Percentiles rank a stretch among this genome's conserved stretches.
phyloP scores from a whole-genome alignment of 176 grass and related monocot species.

The Echinochloa phyllopogon region DNA sequence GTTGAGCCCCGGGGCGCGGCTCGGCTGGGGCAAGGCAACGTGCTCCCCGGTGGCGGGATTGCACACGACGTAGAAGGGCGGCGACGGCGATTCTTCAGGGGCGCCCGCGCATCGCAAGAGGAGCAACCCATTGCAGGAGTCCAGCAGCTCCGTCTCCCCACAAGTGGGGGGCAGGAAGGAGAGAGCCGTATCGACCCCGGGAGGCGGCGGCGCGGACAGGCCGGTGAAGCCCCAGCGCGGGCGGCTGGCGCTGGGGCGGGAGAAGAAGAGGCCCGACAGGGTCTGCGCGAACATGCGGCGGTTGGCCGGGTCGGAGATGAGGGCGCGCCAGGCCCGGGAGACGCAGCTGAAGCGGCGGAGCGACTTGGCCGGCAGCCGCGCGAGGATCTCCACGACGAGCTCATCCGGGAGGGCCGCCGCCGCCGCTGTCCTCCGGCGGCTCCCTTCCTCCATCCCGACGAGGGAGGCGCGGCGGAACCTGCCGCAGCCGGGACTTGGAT shows the following conservation, averaged over 20 bases:
- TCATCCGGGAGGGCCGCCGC: background rate
- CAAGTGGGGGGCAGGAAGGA: background rate
- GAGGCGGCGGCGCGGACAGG: background rate
- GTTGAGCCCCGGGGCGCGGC: background rate
- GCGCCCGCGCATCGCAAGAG: background rate
- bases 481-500: too few relatives aligned
- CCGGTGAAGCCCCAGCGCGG: background rate
- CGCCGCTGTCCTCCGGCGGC: background rate
- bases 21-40: background rate
- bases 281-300: background rate
- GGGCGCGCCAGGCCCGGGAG: conserved; percentile 20
- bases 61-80: conserved; percentile 1
- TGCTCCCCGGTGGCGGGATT: conserved; percentile 2
- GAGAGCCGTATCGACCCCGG: background rate
- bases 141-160: background rate
- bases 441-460: background rate
- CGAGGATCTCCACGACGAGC: conserved; percentile 16
- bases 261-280: conserved; percentile 5
- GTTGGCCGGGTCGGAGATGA: conserved; percentile 23
- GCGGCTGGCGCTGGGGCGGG: background rate
- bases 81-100: background rate
- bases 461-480: background rate
- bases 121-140: conserved; percentile 22
- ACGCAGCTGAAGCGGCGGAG: conserved; percentile 31
- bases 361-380: background rate